Evolutionary conservation across 179 eudicot genomes (phyloP), one percentile per base, ranked within the genome.

Genomic region (Spinacia oleracea): DNA sequence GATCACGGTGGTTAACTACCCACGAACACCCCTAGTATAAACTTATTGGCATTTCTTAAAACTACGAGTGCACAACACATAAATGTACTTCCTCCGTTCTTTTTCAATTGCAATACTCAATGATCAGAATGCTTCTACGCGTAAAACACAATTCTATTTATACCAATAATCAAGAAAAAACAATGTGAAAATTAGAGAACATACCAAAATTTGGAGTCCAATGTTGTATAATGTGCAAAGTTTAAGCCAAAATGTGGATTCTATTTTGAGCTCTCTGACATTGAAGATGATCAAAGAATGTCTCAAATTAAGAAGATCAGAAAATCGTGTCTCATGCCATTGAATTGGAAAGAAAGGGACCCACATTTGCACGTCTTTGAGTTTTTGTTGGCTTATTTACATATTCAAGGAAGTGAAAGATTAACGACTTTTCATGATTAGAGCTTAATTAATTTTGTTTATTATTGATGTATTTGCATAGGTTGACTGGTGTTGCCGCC

Each of bases 281-380:
- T n/a, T n/a, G n/a, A n/a, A n/a, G n/a, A 45, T 2, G 20, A 74
- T 68, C 50, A 43, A 60, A 80, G 6, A 32, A 2, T 50, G 25
- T 46, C 8, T 21, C 23, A 73, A n/a, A 53, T 65, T 18, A 66
- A 73, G n/a, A 15, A 23, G 55, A 77, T 14, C 1, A 59, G 29
- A 23, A 48, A 9, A 31, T 50, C 46, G 21, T 72, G n/a, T 1
- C 27, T 73, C 29, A 51, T 34, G 59, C 46, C 71, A 63, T 45
- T 60, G 45, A 78, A 78, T 45, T 43, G 38, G 58, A 78, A 43
- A 16, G 32, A 5, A 32, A 32, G 63, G 79, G 79, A 10, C 79
- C 79, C 83, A 80, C 78, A 12, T 58, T 29, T 68, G 76, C 79
- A 75, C 83, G 83, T 80, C 83, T 80, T 69, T 69, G 9, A 60